Conservation (phyloP, 2,329 filamentous ascomycete genomes). For the Sporothrix humicola region DNA sequence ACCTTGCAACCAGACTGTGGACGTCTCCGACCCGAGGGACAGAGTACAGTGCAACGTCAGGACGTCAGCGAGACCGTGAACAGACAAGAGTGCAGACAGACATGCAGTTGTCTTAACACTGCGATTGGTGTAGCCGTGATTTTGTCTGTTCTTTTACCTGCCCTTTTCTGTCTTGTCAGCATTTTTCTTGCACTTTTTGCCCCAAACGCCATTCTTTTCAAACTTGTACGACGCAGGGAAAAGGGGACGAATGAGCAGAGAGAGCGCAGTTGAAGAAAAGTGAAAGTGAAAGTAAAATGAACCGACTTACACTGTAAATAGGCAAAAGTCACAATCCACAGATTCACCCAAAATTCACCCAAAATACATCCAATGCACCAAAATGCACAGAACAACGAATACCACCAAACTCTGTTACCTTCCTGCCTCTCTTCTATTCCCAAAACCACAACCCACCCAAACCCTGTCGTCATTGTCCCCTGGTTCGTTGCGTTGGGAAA, state of each 20-base stretch:
- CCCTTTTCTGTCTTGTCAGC: background rate
- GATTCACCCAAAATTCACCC: too few relatives aligned
- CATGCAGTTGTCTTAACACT: background rate
- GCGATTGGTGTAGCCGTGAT: background rate
- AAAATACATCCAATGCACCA: background rate
- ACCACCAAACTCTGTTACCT: background rate
- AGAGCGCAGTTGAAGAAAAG: background rate
- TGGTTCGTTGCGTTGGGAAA: background rate
- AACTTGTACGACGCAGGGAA: conserved; percentile 21
- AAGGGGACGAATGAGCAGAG: background rate
- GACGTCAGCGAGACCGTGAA: background rate
- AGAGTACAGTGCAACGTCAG: background rate
- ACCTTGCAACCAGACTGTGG: conserved; percentile 22
- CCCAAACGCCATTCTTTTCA: background rate
- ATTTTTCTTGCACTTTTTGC: background rate
- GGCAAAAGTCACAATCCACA: too few relatives aligned
- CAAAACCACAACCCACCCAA: background rate
- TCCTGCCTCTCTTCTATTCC: too few relatives aligned
- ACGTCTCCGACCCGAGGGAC: background rate
- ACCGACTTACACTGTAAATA: too few relatives aligned
- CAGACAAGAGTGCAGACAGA: too few relatives aligned
- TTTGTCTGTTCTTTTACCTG: background rate
- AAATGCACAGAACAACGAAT: background rate
- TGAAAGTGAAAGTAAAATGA: background rate
- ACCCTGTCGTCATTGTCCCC: conserved; percentile 13